Percentiles rank a stretch among this genome's conserved stretches.
Conservation (phyloP, 2,329 filamentous ascomycete species). For the Karstenula rhodostoma region DNA sequence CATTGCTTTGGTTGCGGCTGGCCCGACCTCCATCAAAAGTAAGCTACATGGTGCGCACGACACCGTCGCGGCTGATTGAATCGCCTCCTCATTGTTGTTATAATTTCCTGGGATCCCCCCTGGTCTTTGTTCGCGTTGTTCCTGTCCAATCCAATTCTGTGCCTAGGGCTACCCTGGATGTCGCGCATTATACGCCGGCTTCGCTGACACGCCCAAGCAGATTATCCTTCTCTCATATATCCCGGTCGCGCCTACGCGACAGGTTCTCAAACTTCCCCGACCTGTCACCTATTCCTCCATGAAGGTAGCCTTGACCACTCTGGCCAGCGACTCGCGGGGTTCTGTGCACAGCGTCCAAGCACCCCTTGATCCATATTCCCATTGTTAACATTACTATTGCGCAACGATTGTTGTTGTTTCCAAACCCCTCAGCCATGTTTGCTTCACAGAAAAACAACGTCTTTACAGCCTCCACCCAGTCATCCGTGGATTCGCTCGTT, state of each 20-base stretch:
- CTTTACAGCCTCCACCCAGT: constrained; percentile 40
- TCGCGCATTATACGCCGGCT: constrained; percentile 30
- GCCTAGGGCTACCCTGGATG: constrained; percentile 20
- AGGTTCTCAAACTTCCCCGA: constrained; percentile 27
- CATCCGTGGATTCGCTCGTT: constrained; percentile 43
- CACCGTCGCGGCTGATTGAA: constrained; percentile 34
- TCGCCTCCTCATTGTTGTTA: constrained; percentile 24
- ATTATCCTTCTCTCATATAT: constrained; percentile 26
- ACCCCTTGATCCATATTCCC: constrained; percentile 34
- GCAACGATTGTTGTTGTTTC: constrained; percentile 18
- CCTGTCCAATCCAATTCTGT: constrained; percentile 19
- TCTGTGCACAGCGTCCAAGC: constrained; percentile 31
- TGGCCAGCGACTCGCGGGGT: constrained; percentile 38
- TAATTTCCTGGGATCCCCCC: constrained; percentile 15
- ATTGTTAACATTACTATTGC: constrained; percentile 18
- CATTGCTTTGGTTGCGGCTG: constrained; percentile 32
- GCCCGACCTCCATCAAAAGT: constrained; percentile 39
- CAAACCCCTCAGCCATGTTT: constrained; percentile 38
- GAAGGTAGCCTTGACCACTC: constrained; percentile 33
- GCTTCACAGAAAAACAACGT: constrained; percentile 46
- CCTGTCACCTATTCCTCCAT: constrained; percentile 29
- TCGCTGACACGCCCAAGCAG: constrained; percentile 37
- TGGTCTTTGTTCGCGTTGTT: constrained; percentile 19
- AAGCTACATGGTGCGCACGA: constrained; percentile 41
- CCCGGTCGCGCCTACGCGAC: constrained; percentile 35